Evolutionary conservation across 2,329 filamentous ascomycete genomes (phyloP).

Genomic region (Trichoderma koningii): DNA sequence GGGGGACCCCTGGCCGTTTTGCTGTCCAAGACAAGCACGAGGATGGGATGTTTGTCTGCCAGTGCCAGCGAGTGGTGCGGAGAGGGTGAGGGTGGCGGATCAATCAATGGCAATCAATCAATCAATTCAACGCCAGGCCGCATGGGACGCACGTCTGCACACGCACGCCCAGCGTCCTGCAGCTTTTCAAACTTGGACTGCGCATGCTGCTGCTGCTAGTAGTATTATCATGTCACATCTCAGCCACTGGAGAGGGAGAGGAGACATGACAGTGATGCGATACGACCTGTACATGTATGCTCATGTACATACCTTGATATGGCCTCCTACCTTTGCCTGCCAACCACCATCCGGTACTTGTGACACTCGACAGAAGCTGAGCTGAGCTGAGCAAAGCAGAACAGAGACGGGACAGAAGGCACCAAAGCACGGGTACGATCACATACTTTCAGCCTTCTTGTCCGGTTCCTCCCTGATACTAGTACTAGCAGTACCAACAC

Average conservation of each 20-base stretch:
- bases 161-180: constrained; percentile 24
- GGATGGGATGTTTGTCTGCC: constrained; percentile 24
- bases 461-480: no score
- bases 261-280: background rate
- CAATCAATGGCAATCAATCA: constrained; percentile 23
- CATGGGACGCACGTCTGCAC: constrained; percentile 16
- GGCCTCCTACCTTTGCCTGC: background rate
- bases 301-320: background rate
- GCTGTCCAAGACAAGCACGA: background rate
- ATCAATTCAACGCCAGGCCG: constrained; percentile 26
- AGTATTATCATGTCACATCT: constrained; percentile 19
- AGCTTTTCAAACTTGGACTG: constrained; percentile 15
- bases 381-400: background rate
- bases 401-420: background rate
- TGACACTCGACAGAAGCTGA: background rate
- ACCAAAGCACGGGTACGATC: background rate
- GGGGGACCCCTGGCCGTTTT: constrained; percentile 19
- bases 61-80: constrained; percentile 22
- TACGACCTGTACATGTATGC: background rate
- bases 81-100: constrained; percentile 29
- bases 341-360: background rate
- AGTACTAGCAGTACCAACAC: background rate
- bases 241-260: background rate
- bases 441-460: no score
- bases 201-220: constrained; percentile 11